These are phyloP conservation scores for Fomitopsis serialis DNA, from an alignment of 768 basidiomycete genomes.

Conservation along the genomic window DNA sequence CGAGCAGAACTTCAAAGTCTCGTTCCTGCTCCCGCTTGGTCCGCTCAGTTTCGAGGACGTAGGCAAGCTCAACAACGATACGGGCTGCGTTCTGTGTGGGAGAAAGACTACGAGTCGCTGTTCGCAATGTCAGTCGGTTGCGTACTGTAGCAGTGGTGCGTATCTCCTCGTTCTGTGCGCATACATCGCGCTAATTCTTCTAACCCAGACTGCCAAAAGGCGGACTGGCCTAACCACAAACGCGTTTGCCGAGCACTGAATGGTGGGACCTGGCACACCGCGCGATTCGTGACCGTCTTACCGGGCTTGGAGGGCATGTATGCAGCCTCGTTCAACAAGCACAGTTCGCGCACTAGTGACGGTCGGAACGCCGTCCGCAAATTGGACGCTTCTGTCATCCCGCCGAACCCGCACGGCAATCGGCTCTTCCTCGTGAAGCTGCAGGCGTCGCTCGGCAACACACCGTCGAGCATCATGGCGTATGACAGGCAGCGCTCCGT, in stretches of 20 bases:
- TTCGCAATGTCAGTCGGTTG: constrained; percentile 27
- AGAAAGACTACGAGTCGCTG: constrained; percentile 29
- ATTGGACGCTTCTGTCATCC: constrained; percentile 9
- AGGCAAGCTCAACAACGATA: constrained; percentile 21
- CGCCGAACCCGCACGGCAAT: constrained; percentile 29
- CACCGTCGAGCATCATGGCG: constrained; percentile 19
- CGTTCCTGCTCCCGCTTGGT: constrained; percentile 34
- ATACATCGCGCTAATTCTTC: neutral
- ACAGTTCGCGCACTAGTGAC: constrained; percentile 15
- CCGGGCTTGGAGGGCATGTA: constrained; percentile 8
- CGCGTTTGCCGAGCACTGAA: constrained; percentile 30
- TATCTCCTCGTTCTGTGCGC: no score
- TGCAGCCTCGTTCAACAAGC: constrained; percentile 8
- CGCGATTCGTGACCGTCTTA: constrained; percentile 15
- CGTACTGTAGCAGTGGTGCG: constrained; percentile 34
- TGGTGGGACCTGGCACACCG: constrained; percentile 32
- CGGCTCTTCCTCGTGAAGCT: constrained; percentile 36
- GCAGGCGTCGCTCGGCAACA: constrained; percentile 16
- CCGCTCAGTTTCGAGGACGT: constrained; percentile 24
- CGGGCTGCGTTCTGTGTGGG: constrained; percentile 37
- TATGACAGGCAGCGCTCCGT: constrained; percentile 39
- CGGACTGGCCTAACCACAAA: constrained; percentile 37
- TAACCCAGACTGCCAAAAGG: constrained; percentile 32
- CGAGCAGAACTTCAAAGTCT: constrained; percentile 23
- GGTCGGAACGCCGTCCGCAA: constrained; percentile 20